Conservation (phyloP, 140 eudicot species). For the Senecio squalidus region DNA sequence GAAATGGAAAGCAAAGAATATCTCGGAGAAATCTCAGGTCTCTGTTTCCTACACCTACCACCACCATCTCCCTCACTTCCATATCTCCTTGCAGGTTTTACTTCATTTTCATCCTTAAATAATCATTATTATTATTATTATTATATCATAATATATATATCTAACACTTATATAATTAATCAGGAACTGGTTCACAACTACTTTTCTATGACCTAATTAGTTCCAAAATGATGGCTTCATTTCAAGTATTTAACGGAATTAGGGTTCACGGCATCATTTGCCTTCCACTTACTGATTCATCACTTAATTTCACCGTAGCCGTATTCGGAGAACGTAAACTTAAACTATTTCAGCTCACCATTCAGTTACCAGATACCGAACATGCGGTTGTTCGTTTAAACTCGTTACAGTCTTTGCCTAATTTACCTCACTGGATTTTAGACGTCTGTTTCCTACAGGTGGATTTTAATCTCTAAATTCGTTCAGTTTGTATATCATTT, state of each 20-base stretch:
- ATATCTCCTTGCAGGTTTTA: slow-evolving; percentile 42
- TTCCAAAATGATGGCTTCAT: slow-evolving; percentile 47
- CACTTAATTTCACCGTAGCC: slow-evolving; percentile 38
- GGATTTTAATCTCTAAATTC: neutral
- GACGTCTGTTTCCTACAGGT: slow-evolving; percentile 83
- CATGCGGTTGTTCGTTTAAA: slow-evolving; percentile 16
- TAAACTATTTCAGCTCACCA: slow-evolving; percentile 41
- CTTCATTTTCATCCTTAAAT: slow-evolving; percentile 22
- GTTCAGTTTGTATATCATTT: too few species aligned
- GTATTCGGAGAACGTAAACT: slow-evolving; percentile 78
- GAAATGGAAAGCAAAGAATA: slow-evolving; percentile 49
- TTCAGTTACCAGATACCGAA: slow-evolving; percentile 19
- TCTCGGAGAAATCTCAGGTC: slow-evolving; percentile 91
- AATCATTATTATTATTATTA: neutral
- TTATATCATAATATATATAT: neutral
- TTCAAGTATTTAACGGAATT: slow-evolving; percentile 73
- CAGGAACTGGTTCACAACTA: slow-evolving; percentile 92
- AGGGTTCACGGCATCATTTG: slow-evolving; percentile 83
- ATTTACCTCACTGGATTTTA: slow-evolving; percentile 74
- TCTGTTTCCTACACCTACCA: slow-evolving; percentile 63
- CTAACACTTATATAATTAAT: neutral
- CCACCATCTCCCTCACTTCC: slow-evolving; percentile 57
- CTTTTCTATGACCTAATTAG: slow-evolving; percentile 51
- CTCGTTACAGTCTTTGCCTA: slow-evolving; percentile 49
- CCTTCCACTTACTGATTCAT: neutral